A percentile compares a stretch with the other conserved stretches of the same genome.
phyloP scores from a whole-genome alignment of 2,329 filamentous ascomycete genomes.

The Trichoderma brevicompactum region DNA sequence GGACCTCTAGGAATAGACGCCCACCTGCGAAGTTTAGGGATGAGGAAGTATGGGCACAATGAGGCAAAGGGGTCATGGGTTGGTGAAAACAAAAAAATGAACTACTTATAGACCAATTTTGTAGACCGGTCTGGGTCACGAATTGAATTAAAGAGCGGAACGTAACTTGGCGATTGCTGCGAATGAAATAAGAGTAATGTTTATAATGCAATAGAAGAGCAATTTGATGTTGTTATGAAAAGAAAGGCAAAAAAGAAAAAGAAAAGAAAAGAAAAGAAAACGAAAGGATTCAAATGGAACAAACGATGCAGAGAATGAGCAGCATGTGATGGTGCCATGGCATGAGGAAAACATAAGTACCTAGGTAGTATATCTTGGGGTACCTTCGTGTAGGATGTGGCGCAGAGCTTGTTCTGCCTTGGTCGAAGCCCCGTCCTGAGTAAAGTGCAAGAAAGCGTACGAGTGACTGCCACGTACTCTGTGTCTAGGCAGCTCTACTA shows the following conservation, averaged over 20 bases:
- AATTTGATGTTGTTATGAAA: neutral
- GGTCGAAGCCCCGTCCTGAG: neutral
- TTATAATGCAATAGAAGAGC: neutral
- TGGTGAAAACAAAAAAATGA: neutral
- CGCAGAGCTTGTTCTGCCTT: constrained; percentile 9
- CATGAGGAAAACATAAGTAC: neutral
- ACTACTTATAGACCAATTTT: neutral
- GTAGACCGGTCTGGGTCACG: neutral
- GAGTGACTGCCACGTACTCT: neutral
- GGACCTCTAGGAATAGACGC: constrained; percentile 40
- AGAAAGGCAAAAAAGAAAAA: no score
- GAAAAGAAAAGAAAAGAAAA: no score
- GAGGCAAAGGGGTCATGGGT: neutral
- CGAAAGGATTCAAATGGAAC: neutral
- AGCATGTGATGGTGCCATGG: no score
- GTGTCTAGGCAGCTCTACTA: no score
- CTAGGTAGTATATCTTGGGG: no score
- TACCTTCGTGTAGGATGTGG: neutral
- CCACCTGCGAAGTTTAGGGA: constrained; percentile 45
- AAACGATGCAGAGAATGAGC: no score
- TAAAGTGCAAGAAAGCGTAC: neutral
- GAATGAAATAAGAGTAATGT: neutral
- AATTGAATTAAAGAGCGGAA: neutral
- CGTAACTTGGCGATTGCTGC: neutral
- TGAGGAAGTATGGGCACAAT: constrained; percentile 37